Base-by-base conservation (phyloP, 1,284 basidiomycete species). In the Pholiota adiposa region DNA sequence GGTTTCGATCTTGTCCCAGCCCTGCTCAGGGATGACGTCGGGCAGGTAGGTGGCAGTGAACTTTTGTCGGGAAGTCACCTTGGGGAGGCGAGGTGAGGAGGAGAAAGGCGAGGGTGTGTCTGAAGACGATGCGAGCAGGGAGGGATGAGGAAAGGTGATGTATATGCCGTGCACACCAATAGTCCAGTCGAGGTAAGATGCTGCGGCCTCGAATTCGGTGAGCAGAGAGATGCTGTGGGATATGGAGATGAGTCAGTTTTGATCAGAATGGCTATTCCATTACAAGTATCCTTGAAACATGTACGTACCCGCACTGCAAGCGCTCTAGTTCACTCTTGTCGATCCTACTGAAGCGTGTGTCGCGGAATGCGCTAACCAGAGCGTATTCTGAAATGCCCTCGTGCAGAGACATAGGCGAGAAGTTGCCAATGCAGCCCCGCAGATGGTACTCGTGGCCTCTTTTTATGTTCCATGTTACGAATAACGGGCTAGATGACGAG, bases 361-460 rank as follows among this genome's bases (percentile, higher is more conserved):
- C 92, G 69, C 81, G 79, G 75, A 92, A 90, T 21, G 89, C 90
- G 71, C 93, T 95, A 72, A 92, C 87, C 64, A 95, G 82, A 33
- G 97, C 96, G 72, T 98, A 99, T 67, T 98, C 93, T 51, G 84
- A 83, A 58, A 99, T 74, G 9, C 95, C 96, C 27, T 90, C 82
- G 43, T 81, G 84, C 23, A 98, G 80, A 6, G 87, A 79, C 72
- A 90, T 83, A 1, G 94, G 83, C 48, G 90, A 87, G 72, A 99
- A 99, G 71, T 88, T 96, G 68, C 97, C 97, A 67, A 99, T 98
- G 76, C 97, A 99, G 23, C 97, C 97, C 61, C 97, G 81, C 61
- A 99, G 79, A 50, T 87, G 80, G 38, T 87, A 81, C 23, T 84
- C 75, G 61, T 83, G 82, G 44, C 85, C 84, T 23, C 84, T 73